These are phyloP conservation scores for Malassezia nana DNA, from an alignment of 1,284 basidiomycete species.

Conservation along the genomic window DNA sequence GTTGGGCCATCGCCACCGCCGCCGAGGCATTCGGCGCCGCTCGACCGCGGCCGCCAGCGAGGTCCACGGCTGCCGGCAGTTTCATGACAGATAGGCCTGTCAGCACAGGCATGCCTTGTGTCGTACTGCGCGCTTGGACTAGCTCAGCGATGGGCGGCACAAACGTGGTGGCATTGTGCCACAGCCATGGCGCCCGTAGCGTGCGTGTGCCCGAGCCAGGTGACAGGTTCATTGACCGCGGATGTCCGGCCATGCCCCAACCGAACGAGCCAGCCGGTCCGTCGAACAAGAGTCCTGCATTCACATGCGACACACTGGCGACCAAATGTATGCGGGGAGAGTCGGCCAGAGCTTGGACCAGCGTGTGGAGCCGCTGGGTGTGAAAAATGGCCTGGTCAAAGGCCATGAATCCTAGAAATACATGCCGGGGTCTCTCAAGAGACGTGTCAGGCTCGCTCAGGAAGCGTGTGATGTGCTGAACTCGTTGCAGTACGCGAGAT, in stretches of 20 bases:
- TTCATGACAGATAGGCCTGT: constrained; percentile 8
- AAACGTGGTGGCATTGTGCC: constrained; percentile 17
- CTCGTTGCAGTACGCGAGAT: constrained; percentile 11
- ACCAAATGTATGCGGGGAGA: constrained; percentile 11
- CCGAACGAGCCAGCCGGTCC: constrained; percentile 6
- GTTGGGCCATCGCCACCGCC: neutral
- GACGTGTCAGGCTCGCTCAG: neutral
- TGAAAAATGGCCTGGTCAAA: constrained; percentile 14
- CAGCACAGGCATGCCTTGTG: neutral
- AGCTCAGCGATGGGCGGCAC: constrained; percentile 15
- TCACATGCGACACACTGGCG: constrained; percentile 14
- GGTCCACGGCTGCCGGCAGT: constrained; percentile 13
- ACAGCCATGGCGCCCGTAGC: constrained; percentile 15
- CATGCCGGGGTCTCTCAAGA: neutral
- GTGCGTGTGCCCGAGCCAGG: neutral
- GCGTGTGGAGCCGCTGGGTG: constrained; percentile 14
- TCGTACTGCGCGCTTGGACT: constrained; percentile 15
- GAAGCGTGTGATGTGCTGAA: neutral
- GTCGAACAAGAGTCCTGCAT: constrained; percentile 15
- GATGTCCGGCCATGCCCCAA: constrained; percentile 9
- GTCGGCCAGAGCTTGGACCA: constrained; percentile 14
- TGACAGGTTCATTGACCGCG: neutral
- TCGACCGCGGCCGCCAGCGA: constrained; percentile 12
- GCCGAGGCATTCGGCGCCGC: constrained; percentile 2
- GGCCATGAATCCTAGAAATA: constrained; percentile 11